Percentiles rank a stretch among this genome's conserved stretches.
Evolutionary conservation across 208 protist genomes (phyloP).

Genomic region (Trypanosoma grayi): DNA sequence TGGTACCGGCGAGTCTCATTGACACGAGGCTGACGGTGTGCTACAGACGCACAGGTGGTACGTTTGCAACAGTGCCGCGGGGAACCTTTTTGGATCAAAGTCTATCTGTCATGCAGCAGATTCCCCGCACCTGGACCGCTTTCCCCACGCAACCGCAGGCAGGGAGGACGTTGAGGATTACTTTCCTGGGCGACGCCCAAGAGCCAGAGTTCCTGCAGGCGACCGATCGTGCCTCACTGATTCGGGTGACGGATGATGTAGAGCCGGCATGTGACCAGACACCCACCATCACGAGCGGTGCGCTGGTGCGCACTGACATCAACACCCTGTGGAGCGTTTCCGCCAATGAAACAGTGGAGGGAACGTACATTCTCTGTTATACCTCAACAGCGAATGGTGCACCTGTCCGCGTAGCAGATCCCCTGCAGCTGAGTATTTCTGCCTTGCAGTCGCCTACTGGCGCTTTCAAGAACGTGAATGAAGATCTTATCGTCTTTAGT

Average conservation of each 20-base stretch:
- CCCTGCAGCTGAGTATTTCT: constrained; percentile 54
- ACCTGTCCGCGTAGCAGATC: constrained; percentile 55
- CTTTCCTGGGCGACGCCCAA: constrained; percentile 43
- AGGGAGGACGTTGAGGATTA: constrained; percentile 44
- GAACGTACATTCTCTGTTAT: constrained; percentile 84
- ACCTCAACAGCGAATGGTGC: constrained; percentile 41
- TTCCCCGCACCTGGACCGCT: constrained; percentile 52
- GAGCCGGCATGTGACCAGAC: constrained; percentile 4
- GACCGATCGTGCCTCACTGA: constrained; percentile 60
- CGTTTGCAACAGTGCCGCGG: constrained; percentile 70
- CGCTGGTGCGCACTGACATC: constrained; percentile 12
- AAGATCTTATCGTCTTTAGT: constrained; percentile 38
- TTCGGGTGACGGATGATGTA: constrained; percentile 21
- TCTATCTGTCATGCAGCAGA: constrained; percentile 36
- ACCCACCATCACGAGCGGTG: constrained; percentile 20
- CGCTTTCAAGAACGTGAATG: constrained; percentile 50
- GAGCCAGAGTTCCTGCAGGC: constrained; percentile 40
- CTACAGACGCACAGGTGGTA: constrained; percentile 51
- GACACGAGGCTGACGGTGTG: constrained; percentile 59
- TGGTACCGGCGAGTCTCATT: neutral
- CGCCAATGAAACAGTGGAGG: constrained; percentile 21
- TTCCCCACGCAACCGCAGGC: constrained; percentile 55
- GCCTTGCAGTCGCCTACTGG: constrained; percentile 64
- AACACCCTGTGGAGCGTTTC: constrained; percentile 76
- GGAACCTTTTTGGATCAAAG: constrained; percentile 45